Evolutionary conservation across 1,139 yeast species (phyloP).

Genomic region (Suhomyces anneliseae): DNA sequence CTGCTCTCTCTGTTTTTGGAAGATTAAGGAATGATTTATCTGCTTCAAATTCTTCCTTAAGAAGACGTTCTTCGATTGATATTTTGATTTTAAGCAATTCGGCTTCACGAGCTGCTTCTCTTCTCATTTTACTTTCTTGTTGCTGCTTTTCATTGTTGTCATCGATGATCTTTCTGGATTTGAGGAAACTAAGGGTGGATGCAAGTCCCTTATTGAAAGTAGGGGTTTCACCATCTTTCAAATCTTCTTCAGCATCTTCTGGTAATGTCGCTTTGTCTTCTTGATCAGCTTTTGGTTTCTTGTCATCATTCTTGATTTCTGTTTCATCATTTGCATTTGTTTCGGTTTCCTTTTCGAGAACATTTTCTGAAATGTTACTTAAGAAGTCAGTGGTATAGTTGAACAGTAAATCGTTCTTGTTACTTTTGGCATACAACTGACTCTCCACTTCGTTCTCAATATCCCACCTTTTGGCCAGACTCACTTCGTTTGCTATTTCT

Average conservation of each 20-base stretch:
- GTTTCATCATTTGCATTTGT: conserved; percentile 4
- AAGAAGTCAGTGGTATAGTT: conserved; percentile 65
- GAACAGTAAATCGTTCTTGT: conserved; percentile 31
- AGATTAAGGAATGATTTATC: conserved; percentile 33
- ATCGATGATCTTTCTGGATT: conserved; percentile 41
- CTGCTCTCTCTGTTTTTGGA: conserved; percentile 31
- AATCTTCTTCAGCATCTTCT: not conserved
- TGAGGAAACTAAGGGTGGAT: conserved; percentile 55
- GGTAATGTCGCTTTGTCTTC: not conserved
- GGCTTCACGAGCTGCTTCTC: conserved; percentile 32
- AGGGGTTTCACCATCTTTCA: conserved; percentile 14
- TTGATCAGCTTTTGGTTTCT: conserved; percentile 8
- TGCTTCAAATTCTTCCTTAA: conserved; percentile 40
- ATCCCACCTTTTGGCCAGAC: conserved; percentile 29
- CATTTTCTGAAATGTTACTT: conserved; percentile 19
- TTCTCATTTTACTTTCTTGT: conserved; percentile 21
- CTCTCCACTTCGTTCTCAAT: conserved; percentile 30
- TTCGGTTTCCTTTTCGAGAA: conserved; percentile 3
- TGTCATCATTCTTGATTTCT: conserved; percentile 2
- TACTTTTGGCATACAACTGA: conserved; percentile 9
- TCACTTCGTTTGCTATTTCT: conserved; percentile 48
- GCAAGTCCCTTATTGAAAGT: conserved; percentile 52
- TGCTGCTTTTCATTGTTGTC: conserved; percentile 15
- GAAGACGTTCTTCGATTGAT: conserved; percentile 37
- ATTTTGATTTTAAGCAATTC: conserved; percentile 35